Conservation (phyloP, 1,284 basidiomycete genomes). For the Hymenochaete sp. region DNA sequence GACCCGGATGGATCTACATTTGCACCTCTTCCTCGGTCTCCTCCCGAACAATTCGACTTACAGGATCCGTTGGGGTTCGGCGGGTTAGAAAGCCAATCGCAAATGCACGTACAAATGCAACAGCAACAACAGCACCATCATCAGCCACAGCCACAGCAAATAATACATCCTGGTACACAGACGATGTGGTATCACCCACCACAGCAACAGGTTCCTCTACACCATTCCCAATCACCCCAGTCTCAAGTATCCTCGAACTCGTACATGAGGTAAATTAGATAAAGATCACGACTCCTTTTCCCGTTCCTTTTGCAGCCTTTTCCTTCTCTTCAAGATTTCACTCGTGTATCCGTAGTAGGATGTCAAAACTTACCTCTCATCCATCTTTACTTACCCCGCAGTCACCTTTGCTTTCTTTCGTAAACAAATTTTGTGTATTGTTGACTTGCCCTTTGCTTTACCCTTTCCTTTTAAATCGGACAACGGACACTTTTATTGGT, state of each 20-base stretch:
- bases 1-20: conserved; percentile 2
- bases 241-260: conserved; percentile 13
- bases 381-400: too few species aligned
- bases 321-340: too few species aligned
- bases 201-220: not conserved
- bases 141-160: conserved; percentile 1
- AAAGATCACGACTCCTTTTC: too few species aligned
- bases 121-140: not conserved
- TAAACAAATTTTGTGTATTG: too few species aligned
- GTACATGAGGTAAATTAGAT: not conserved
- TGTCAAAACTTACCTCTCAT: too few species aligned
- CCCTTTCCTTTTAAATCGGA: too few species aligned
- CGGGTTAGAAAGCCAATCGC: too few species aligned
- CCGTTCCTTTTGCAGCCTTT: too few species aligned
- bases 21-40: conserved; percentile 14
- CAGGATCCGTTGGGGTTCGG: conserved; percentile 9
- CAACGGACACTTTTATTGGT: too few species aligned
- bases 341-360: too few species aligned
- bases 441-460: too few species aligned
- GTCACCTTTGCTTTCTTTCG: too few species aligned
- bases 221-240: conserved; percentile 12
- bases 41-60: conserved; percentile 5
- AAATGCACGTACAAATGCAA: conserved; percentile 14
- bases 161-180: not conserved
- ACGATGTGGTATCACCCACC: not conserved